Evolutionary conservation across 1,284 basidiomycete species (phyloP), one percentile per base, ranked within the genome.

Genomic region (Grifola frondosa): DNA sequence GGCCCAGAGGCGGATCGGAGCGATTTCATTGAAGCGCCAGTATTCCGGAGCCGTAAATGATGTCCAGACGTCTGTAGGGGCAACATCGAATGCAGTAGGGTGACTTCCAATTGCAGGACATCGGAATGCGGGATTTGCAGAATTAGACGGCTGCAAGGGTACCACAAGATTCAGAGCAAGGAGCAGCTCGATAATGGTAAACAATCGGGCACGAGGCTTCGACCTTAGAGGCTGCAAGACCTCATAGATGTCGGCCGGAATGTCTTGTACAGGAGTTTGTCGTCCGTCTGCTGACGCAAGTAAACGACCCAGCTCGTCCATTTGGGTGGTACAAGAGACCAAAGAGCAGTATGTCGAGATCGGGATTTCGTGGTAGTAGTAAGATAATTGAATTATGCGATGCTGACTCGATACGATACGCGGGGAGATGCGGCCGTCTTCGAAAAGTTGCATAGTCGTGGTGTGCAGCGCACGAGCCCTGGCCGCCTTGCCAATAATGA

Each of bases 381-480:
- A 80, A 3, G 73, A 64, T 17, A 81, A 54, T 24, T 78, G 63
- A 24, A 89, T 50, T 43, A 91, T 76, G 39, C 75, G 68, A 30
- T 77, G 62, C 25, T 77, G 65, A 13, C 57, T 58, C 3, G 81
- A 83, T 34, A 82, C 68, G 40, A 87, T 64, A 43, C 70, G 61
- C 2, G 64, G 47, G 15, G 73, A 76, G 5, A 63, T 41, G 22
- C 56, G 49, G 1, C 50, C 42, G 6, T 60, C 59, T 52, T 76
- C 70, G 31, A 88, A 70, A 6, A 73, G 64, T n/a, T 65, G 59
- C 23, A 84, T 63, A 13, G 67, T 65, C 32, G 70, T 64, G n/a
- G 84, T 61, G 59, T 91, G 85, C 2, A 90, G 64, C 45, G 77
- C 70, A 25, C 78, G 77, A 10, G 79, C 76, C 30, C 88, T 75